Conservation (phyloP, 108 stramenopile genomes). For the Licmophora abbreviata region DNA sequence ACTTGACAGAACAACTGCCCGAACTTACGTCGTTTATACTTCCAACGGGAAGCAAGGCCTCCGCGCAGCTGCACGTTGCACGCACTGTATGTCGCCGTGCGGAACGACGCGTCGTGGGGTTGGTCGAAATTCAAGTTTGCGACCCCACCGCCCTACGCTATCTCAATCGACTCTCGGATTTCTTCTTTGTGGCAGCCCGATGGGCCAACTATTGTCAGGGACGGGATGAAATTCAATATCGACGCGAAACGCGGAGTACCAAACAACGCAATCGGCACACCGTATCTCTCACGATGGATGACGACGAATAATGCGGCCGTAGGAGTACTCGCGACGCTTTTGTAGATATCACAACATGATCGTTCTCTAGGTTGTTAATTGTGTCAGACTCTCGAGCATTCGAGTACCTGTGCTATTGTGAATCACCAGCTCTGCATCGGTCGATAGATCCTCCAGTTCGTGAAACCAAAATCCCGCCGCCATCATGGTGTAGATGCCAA, state of each 20-base stretch:
- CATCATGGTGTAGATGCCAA: conserved; percentile 80
- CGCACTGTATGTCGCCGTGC: conserved; percentile 81
- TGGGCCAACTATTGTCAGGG: conserved; percentile 62
- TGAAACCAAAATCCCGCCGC: conserved; percentile 85
- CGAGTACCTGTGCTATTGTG: conserved; percentile 7
- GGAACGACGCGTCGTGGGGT: conserved; percentile 54
- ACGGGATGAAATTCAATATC: conserved; percentile 58
- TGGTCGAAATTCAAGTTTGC: conserved; percentile 34
- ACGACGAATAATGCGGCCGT: too few species aligned
- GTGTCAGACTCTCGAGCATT: too few species aligned
- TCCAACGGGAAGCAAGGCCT: conserved; percentile 55
- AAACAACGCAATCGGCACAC: conserved; percentile 13
- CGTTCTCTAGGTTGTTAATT: too few species aligned
- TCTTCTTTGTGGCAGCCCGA: conserved; percentile 75
- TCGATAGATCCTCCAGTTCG: conserved; percentile 59
- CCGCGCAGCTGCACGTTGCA: conserved; percentile 67
- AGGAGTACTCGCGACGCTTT: too few species aligned
- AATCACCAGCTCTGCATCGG: conserved; percentile 31
- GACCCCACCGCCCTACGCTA: conserved; percentile 67
- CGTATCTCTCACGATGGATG: too few species aligned
- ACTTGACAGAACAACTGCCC: conserved; percentile 69
- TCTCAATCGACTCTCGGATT: conserved; percentile 79
- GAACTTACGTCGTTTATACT: conserved; percentile 76
- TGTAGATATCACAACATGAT: too few species aligned
- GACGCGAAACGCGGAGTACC: conserved; percentile 14